phyloP scores from a whole-genome alignment of 73 alveolate species.

The Stentor coeruleus region DNA sequence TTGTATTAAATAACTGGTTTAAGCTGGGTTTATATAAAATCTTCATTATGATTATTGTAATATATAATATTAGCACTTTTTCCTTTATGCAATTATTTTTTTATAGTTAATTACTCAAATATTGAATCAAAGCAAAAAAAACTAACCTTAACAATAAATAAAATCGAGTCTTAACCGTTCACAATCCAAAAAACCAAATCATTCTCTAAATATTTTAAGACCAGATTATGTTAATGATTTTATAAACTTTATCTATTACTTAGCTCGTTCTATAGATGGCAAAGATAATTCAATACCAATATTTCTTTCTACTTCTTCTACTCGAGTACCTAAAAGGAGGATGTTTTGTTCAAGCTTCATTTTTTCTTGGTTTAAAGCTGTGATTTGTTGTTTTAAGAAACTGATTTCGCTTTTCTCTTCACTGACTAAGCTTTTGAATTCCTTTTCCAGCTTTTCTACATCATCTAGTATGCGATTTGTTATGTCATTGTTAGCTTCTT shows the following conservation, averaged over 20 bases:
- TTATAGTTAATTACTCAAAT: no score
- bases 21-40: no score
- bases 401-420: constrained; percentile 57
- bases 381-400: constrained; percentile 59
- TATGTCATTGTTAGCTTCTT: constrained; percentile 56
- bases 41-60: no score
- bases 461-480: constrained; percentile 58
- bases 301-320: constrained; percentile 49
- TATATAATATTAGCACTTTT: no score
- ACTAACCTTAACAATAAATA: background rate
- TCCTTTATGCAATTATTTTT: no score
- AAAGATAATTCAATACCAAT: constrained; percentile 49
- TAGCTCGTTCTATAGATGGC: constrained; percentile 12
- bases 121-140: no score
- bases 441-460: constrained; percentile 59
- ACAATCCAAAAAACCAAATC: background rate
- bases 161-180: background rate
- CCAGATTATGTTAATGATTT: background rate
- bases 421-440: constrained; percentile 52
- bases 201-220: background rate
- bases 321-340: constrained; percentile 48
- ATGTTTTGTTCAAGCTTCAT: constrained; percentile 55
- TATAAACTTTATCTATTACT: no score
- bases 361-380: constrained; percentile 55
- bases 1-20: no score